These are phyloP conservation scores for Termitomyces sp. DNA, from an alignment of 768 basidiomycete species.

Conservation along the genomic window DNA sequence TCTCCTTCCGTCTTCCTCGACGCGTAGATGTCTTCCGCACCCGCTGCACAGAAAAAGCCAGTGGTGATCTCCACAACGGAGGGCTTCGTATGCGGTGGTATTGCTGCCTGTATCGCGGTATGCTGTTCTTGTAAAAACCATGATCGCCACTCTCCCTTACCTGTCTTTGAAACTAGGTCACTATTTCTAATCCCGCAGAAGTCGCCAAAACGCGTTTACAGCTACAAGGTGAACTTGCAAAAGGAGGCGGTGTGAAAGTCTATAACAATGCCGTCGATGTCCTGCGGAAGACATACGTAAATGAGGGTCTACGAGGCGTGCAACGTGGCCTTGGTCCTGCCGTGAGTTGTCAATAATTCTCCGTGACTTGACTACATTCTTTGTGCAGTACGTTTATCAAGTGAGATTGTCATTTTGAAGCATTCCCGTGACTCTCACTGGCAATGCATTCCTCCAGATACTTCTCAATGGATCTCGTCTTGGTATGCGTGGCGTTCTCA, in stretches of 20 bases:
- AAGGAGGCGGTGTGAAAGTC: constrained; percentile 62
- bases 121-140: constrained; percentile 18
- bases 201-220: constrained; percentile 95
- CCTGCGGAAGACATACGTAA: constrained; percentile 77
- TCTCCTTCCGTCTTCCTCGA: not conserved
- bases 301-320: constrained; percentile 88
- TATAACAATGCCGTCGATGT: constrained; percentile 90
- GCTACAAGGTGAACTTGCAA: constrained; percentile 91
- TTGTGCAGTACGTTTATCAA: constrained; percentile 80
- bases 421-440: constrained; percentile 6
- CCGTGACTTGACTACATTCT: constrained; percentile 13
- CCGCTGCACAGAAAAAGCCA: constrained; percentile 10
- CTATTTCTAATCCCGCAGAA: constrained; percentile 73
- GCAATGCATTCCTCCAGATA: constrained; percentile 45
- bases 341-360: constrained; percentile 38
- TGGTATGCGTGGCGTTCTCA: constrained; percentile 36
- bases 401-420: constrained; percentile 33
- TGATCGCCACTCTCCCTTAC: not conserved
- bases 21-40: constrained; percentile 10
- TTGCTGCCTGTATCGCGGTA: constrained; percentile 91
- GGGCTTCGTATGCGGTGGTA: constrained; percentile 82
- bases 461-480: constrained; percentile 88
- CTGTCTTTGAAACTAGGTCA: constrained; percentile 44
- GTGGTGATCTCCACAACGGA: constrained; percentile 58
- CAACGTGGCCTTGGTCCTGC: constrained; percentile 91